Conservation (phyloP, 306 rosid genomes). For the Fragaria vesca region DNA sequence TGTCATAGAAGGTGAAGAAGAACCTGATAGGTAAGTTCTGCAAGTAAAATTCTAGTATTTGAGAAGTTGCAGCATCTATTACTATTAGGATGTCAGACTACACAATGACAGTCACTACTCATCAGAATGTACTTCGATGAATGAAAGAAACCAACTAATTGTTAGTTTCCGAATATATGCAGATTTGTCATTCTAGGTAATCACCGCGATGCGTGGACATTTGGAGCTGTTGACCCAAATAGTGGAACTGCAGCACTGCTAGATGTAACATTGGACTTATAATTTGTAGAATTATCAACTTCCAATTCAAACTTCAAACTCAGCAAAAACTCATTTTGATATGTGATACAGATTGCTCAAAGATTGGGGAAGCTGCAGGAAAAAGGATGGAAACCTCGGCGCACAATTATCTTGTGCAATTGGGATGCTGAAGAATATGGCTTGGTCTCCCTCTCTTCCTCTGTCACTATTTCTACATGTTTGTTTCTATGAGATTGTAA, state of each 20-base stretch:
- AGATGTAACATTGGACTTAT: constrained; percentile 41
- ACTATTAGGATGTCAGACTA: not conserved
- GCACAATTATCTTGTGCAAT: constrained; percentile 67
- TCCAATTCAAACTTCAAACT: constrained; percentile 8
- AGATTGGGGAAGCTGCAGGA: constrained; percentile 59
- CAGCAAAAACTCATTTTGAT: constrained; percentile 13
- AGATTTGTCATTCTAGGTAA: constrained; percentile 75
- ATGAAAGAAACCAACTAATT: not conserved
- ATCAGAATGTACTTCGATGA: not conserved
- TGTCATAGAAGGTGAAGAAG: constrained; percentile 69
- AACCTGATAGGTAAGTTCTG: constrained; percentile 59
- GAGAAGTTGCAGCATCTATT: not conserved
- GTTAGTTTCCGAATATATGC: constrained; percentile 26
- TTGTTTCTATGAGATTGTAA: constrained; percentile 4
- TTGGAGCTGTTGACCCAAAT: constrained; percentile 86
- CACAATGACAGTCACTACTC: not conserved
- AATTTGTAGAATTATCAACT: constrained; percentile 3
- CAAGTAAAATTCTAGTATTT: not conserved
- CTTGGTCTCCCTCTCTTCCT: constrained; percentile 43
- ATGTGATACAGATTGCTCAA: constrained; percentile 47
- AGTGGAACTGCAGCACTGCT: constrained; percentile 77
- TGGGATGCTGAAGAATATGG: constrained; percentile 91
- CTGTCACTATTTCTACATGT: constrained; percentile 8
- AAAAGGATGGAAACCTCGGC: constrained; percentile 71
- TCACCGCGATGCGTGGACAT: constrained; percentile 82